A percentile compares a stretch with the other conserved stretches of the same genome.
phyloP scores from a whole-genome alignment of 2,329 filamentous ascomycete species.

The Diaporthe australafricana region DNA sequence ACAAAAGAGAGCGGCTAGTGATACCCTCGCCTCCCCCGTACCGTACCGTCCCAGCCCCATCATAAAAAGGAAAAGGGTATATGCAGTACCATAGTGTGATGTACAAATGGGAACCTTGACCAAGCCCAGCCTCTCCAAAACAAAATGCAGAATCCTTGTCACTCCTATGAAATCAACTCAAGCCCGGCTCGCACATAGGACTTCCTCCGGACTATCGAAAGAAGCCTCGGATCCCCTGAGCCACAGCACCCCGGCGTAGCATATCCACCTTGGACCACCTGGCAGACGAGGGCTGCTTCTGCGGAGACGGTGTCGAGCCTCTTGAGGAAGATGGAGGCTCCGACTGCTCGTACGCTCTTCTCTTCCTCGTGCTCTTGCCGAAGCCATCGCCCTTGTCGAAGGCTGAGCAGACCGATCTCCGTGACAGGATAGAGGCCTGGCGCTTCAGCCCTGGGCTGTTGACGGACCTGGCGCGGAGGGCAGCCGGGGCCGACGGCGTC shows the following conservation, averaged over 20 bases:
- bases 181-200: conserved; percentile 8
- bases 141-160: not conserved
- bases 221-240: conserved; percentile 56
- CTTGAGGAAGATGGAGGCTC: conserved; percentile 33
- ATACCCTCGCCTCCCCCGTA: not conserved
- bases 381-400: conserved; percentile 8
- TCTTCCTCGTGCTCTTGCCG: conserved; percentile 14
- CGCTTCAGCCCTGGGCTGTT: conserved; percentile 42
- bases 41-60: not conserved
- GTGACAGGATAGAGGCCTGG: conserved; percentile 36
- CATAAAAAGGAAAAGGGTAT: conserved; percentile 35
- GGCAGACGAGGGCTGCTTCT: conserved; percentile 41
- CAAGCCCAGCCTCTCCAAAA: not conserved
- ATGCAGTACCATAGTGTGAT: conserved; percentile 8
- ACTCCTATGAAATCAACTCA: not conserved
- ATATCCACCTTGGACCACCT: conserved; percentile 52
- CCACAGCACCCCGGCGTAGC: conserved; percentile 52
- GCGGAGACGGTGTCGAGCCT: conserved; percentile 41
- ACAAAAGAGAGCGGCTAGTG: conserved; percentile 18
- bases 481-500: conserved; percentile 19
- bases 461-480: conserved; percentile 40
- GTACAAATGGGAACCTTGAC: not conserved
- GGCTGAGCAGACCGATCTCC: conserved; percentile 35
- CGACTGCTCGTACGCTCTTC: not conserved
- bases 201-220: conserved; percentile 51